Percentiles rank a stretch among this genome's conserved stretches.
Evolutionary conservation across 495 filamentous ascomycete species (phyloP).

Genomic region (Lasiosphaeria miniovina): DNA sequence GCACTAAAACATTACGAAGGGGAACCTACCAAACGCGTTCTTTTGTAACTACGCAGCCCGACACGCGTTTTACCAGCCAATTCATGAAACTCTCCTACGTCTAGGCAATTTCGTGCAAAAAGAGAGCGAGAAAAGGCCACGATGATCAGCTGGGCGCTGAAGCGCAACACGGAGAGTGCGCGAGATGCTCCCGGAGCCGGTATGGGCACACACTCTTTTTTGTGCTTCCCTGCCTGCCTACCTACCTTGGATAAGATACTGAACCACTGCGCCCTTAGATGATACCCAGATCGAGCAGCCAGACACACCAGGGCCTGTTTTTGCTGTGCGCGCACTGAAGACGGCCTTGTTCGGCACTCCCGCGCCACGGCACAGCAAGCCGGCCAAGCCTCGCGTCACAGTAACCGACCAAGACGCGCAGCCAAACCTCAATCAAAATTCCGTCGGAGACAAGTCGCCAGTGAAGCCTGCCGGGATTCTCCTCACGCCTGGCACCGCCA

Average conservation of each 20-base stretch:
- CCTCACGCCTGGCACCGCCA: slow-evolving; percentile 80
- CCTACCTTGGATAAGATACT: slow-evolving; percentile 6
- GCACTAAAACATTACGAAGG: no score
- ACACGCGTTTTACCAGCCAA: not conserved
- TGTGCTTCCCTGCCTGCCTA: not conserved
- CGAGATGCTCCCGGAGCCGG: slow-evolving; percentile 28
- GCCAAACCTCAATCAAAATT: slow-evolving; percentile 16
- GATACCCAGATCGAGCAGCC: slow-evolving; percentile 62
- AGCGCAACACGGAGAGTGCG: slow-evolving; percentile 35
- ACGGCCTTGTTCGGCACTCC: slow-evolving; percentile 89
- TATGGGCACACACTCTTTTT: slow-evolving; percentile 7
- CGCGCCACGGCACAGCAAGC: slow-evolving; percentile 34
- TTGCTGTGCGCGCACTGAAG: slow-evolving; percentile 89
- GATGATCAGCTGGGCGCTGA: slow-evolving; percentile 58
- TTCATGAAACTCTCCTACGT: not conserved
- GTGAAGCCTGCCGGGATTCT: slow-evolving; percentile 63
- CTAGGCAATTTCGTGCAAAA: not conserved
- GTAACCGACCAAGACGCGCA: slow-evolving; percentile 26
- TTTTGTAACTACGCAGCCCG: not conserved
- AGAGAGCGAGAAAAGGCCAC: slow-evolving; percentile 13
- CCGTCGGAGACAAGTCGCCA: slow-evolving; percentile 32
- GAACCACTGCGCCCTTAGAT: slow-evolving; percentile 26
- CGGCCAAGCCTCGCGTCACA: slow-evolving; percentile 8
- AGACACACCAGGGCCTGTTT: slow-evolving; percentile 90
- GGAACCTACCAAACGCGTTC: no score